Conservation (phyloP, 2,329 filamentous ascomycete genomes). For the Colletotrichum sp. region DNA sequence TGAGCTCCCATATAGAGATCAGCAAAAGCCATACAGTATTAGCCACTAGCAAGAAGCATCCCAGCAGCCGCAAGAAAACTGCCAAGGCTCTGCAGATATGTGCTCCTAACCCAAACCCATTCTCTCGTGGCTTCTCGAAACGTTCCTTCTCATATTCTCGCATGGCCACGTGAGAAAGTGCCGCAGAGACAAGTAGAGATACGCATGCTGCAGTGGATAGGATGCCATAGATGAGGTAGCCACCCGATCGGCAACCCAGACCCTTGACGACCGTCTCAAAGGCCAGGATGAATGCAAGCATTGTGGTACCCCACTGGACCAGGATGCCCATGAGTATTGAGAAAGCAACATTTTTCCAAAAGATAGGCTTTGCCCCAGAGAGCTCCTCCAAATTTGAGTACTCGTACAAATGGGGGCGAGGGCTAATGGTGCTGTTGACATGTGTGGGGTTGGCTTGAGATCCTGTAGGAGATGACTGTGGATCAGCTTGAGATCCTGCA, state of each 20-base stretch:
- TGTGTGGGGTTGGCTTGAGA: neutral
- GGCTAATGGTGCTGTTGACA: accelerated
- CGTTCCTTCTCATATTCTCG: neutral
- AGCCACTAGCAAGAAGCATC: neutral
- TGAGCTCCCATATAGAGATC: neutral
- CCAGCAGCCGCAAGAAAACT: accelerated
- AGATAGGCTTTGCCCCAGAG: neutral
- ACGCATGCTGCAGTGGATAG: accelerated
- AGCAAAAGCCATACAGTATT: neutral
- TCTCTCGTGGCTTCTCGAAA: accelerated
- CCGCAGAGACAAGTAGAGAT: accelerated
- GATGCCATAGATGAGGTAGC: neutral
- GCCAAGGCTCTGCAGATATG: accelerated
- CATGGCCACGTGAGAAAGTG: neutral
- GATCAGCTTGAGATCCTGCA: neutral
- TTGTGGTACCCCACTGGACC: neutral
- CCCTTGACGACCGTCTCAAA: neutral
- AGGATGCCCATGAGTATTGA: neutral
- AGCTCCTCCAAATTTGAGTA: neutral
- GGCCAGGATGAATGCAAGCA: neutral
- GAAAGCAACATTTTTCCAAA: neutral
- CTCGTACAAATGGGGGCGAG: neutral
- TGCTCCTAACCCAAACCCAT: neutral
- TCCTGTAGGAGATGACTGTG: accelerated
- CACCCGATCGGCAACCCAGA: neutral